Percentiles rank a stretch among this genome's conserved stretches.
Conservation (phyloP, 768 basidiomycete species). For the Dacryopinax spathularia region DNA sequence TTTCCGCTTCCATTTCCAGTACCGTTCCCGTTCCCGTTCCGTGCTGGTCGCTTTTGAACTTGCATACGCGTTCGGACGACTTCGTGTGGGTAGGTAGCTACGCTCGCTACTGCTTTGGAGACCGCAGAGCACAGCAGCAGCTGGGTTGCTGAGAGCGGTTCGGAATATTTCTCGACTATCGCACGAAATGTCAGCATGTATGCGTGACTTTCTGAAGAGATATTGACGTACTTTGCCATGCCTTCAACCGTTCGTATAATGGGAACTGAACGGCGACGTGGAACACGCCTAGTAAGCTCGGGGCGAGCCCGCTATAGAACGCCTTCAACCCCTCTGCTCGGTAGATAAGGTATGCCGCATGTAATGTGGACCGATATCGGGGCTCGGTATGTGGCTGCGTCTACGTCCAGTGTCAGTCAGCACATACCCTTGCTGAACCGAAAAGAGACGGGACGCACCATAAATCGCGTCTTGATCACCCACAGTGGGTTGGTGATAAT, state of each 20-base stretch:
- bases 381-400: constrained; percentile 69
- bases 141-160: constrained; percentile 38
- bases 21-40: not conserved
- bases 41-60: constrained; percentile 31
- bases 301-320: constrained; percentile 88
- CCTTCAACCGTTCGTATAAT: constrained; percentile 83
- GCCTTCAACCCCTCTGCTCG: constrained; percentile 71
- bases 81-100: constrained; percentile 96
- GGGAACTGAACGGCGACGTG: constrained; percentile 98
- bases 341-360: constrained; percentile 83
- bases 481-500: constrained; percentile 90
- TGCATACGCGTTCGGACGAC: constrained; percentile 96
- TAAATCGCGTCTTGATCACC: constrained; percentile 98
- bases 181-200: not conserved
- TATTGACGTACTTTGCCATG: constrained; percentile 62
- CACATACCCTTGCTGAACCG: constrained; percentile 6
- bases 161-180: constrained; percentile 25
- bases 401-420: constrained; percentile 27
- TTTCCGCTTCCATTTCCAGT: too few species aligned
- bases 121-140: constrained; percentile 85
- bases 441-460: constrained; percentile 41
- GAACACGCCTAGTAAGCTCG: constrained; percentile 81
- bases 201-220: not conserved
- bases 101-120: constrained; percentile 90
- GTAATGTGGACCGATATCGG: constrained; percentile 76